Evolutionary conservation across 805 yeast species (phyloP), one percentile per base, ranked within the genome.

Genomic region (Wickerhamiella allomyrinae): DNA sequence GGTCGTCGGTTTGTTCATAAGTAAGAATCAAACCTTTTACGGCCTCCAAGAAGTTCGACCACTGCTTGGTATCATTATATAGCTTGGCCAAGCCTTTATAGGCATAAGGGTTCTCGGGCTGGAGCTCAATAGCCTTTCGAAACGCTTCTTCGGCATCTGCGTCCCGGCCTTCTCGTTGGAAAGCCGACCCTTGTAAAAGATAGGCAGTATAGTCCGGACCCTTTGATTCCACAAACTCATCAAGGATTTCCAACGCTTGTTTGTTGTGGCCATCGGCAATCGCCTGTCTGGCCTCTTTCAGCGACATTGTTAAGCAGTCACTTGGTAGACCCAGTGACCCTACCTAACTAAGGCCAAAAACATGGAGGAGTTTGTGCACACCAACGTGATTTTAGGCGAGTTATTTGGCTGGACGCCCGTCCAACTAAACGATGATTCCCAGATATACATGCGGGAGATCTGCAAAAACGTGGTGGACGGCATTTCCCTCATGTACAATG

Each of bases 351-450:
- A 11, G 33, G 33, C 11, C 21, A 5, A 14, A 21, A n/a, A 14
- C 25, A 20, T 22, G 14, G 37, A 42, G 22, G 31, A 29, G 34
- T 39, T 35, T 34, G 19, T 38, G 9, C 35, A 25, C 17, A 54
- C 72, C 1, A 69, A 72, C 7, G 67, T 71, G 34, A 51, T 85
- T 14, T 66, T 87, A 40, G 81, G 94, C 1, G 95, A 86, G 60
- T 95, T 86, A 56, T 63, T 87, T 27, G 94, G 83, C 27, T 83
- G 73, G 53, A 81, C 91, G 7, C 94, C 95, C 0, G 70, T 85
- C 8, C 73, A 87, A 0, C 62, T 86, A 11, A 70, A 87, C 5
- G 96, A 87, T 52, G 94, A 84, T 53, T 78, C 87, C 10, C 83
- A 86, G 51, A 85, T 86, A 58, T 82, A 85, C 1, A 91, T 84